Evolutionary conservation across 768 basidiomycete species (phyloP), one percentile per base, ranked within the genome.

Genomic region (Mycena galericulata): DNA sequence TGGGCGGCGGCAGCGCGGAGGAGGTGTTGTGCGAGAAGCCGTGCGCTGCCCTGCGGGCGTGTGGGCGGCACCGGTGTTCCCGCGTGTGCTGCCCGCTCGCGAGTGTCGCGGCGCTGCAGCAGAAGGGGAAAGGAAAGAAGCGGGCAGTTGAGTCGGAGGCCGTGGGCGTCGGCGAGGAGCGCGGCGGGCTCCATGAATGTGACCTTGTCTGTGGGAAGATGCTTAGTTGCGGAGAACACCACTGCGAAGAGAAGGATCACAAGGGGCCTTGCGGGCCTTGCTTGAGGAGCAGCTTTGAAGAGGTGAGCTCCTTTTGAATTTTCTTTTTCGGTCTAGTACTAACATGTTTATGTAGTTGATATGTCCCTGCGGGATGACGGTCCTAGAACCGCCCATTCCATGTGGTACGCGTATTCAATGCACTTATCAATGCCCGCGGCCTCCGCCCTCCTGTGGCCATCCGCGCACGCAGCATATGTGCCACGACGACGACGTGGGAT

Each of bases 81-180:
- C 86, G 96, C 4, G 66, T 91, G 11, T 99, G 98, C 76, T 99
- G 98, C 74, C 97, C 98, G 0, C 86, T 98, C 0, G 92, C 95
- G 0, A 88, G 85, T 22, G 80, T 93, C 6, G 84, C 86, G 15
- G 74, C 78, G 68, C 77, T 24, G 69, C 78, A 22, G 75, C 83
- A 85, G 71, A 93, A 92, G 74, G 83, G 78, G 18, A 90, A 90
- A 73, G 80, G 89, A 40, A 94, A 91, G 82, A 89, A 88, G 72
- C 82, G 87, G 1, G 82, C 79, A 15, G 70, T 73, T 32, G 72
- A 56, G 3, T 51, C 62, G 9, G 71, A 73, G 20, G 73, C 29
- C 14, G 61, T 74, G 3, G 77, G 82, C 2, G 83, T 88, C 1
- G 88, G 87, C n/a, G 83, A 86, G 45, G 90, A 90, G 62, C 83